Conservation (phyloP, 2,329 filamentous ascomycete species). For the Scytalidium sp. region DNA sequence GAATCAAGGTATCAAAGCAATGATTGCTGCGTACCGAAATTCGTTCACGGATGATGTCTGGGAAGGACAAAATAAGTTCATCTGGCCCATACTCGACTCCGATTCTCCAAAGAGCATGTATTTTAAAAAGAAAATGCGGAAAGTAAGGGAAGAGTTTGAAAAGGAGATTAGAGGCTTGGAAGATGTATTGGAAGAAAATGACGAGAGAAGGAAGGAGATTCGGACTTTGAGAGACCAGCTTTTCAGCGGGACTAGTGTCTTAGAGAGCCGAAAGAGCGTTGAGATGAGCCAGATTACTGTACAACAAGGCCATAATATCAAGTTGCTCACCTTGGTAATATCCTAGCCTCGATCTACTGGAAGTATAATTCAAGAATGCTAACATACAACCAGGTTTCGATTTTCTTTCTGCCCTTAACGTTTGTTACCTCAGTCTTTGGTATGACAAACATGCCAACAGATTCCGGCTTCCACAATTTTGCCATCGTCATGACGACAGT, state of each 20-base stretch:
- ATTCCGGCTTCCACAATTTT: slow-evolving; percentile 42
- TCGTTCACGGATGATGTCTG: slow-evolving; percentile 58
- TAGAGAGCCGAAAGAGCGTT: slow-evolving; percentile 58
- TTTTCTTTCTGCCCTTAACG: slow-evolving; percentile 59
- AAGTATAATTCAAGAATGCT: not conserved
- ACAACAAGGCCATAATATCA: slow-evolving; percentile 60
- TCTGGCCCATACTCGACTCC: slow-evolving; percentile 53
- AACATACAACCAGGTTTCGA: slow-evolving; percentile 22
- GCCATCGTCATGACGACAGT: slow-evolving; percentile 30
- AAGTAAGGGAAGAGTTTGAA: slow-evolving; percentile 40
- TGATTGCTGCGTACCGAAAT: slow-evolving; percentile 53
- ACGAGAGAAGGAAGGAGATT: slow-evolving; percentile 52
- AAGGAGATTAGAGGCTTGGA: slow-evolving; percentile 40
- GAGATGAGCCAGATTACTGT: slow-evolving; percentile 49
- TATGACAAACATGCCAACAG: slow-evolving; percentile 43
- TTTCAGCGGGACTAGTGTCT: slow-evolving; percentile 60
- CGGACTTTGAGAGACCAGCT: slow-evolving; percentile 57
- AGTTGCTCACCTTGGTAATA: slow-evolving; percentile 55
- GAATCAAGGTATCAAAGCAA: slow-evolving; percentile 56
- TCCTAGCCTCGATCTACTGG: not conserved
- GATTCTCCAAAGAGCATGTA: slow-evolving; percentile 44
- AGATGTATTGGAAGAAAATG: slow-evolving; percentile 35
- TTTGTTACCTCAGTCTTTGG: slow-evolving; percentile 61
- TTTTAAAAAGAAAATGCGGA: slow-evolving; percentile 41
- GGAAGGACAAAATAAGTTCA: slow-evolving; percentile 49